Percentiles rank a stretch among this genome's conserved stretches.
phyloP scores from a whole-genome alignment of 139 green algal genomes.

The Chlamydomonas incerta region DNA sequence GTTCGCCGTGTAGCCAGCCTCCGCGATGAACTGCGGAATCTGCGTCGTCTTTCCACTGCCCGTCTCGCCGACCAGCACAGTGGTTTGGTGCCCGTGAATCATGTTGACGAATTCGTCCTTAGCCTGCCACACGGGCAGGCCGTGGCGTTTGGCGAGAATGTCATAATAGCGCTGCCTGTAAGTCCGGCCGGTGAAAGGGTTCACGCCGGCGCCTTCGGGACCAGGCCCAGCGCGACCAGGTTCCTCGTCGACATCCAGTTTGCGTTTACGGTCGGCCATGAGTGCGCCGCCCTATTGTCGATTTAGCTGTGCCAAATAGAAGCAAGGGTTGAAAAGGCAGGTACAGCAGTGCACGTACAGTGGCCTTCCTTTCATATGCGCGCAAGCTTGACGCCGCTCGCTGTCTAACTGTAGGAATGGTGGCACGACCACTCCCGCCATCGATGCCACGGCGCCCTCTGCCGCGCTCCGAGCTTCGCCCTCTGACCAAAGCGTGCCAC shows the following conservation, averaged over 20 bases:
- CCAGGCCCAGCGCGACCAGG: background rate
- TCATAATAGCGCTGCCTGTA: conserved; percentile 93
- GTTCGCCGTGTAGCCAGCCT: conserved; percentile 85
- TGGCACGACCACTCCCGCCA: no score
- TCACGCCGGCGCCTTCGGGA: conserved; percentile 44
- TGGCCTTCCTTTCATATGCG: no score
- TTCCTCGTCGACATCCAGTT: conserved; percentile 75
- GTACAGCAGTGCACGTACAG: no score
- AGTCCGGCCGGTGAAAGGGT: conserved; percentile 85
- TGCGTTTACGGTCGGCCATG: conserved; percentile 73
- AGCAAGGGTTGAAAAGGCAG: no score
- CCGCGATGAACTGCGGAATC: conserved; percentile 96
- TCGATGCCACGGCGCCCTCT: no score
- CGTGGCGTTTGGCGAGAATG: conserved; percentile 91
- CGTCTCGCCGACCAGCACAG: conserved; percentile 98
- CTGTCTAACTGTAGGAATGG: no score
- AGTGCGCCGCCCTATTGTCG: no score
- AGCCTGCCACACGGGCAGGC: conserved; percentile 96
- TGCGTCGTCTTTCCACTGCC: conserved; percentile 99
- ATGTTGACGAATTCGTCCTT: conserved; percentile 94
- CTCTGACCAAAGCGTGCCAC: no score
- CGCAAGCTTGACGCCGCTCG: no score
- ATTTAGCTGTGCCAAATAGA: no score
- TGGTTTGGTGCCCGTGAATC: conserved; percentile 94
- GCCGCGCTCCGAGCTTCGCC: no score